phyloP scores from a whole-genome alignment of 1,284 basidiomycete species.

The Hypsizygus ulmarius region DNA sequence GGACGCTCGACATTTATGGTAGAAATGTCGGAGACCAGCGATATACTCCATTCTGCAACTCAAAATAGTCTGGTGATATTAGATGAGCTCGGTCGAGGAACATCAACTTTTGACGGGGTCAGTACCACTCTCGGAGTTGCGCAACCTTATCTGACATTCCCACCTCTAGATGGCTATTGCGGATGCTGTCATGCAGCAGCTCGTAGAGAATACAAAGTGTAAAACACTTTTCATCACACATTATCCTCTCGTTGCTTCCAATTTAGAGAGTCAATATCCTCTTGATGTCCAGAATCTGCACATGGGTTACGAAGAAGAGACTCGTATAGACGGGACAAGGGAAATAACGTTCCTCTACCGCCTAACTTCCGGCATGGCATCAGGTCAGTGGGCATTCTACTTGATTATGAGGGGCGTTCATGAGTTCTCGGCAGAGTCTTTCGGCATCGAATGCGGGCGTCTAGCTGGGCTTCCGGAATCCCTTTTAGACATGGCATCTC shows the following conservation, averaged over 20 bases:
- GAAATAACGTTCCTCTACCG: slow-evolving; percentile 86
- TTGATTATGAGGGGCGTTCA: slow-evolving; percentile 14
- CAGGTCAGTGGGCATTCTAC: slow-evolving; percentile 38
- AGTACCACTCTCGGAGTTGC: slow-evolving; percentile 22
- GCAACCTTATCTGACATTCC: slow-evolving; percentile 1
- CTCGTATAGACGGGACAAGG: slow-evolving; percentile 63
- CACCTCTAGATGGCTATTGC: slow-evolving; percentile 75
- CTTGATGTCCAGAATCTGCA: slow-evolving; percentile 72
- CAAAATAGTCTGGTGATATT: slow-evolving; percentile 78
- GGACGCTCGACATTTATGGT: slow-evolving; percentile 95
- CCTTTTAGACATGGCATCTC: slow-evolving; percentile 60
- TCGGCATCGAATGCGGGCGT: slow-evolving; percentile 87
- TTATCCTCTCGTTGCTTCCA: slow-evolving; percentile 74
- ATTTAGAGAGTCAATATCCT: slow-evolving; percentile 53
- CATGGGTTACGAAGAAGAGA: slow-evolving; percentile 78
- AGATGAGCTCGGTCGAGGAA: slow-evolving; percentile 84
- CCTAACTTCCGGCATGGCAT: slow-evolving; percentile 69
- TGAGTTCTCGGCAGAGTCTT: slow-evolving; percentile 58
- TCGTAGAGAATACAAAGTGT: slow-evolving; percentile 62
- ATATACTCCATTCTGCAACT: slow-evolving; percentile 79
- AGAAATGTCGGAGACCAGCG: slow-evolving; percentile 91
- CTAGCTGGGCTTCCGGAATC: slow-evolving; percentile 77
- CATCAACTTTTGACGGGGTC: slow-evolving; percentile 84
- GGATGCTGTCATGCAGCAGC: slow-evolving; percentile 72
- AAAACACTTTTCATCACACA: slow-evolving; percentile 95